These are phyloP conservation scores for Lodderomyces theae DNA, from an alignment of 1,139 yeast species.

Conservation along the genomic window DNA sequence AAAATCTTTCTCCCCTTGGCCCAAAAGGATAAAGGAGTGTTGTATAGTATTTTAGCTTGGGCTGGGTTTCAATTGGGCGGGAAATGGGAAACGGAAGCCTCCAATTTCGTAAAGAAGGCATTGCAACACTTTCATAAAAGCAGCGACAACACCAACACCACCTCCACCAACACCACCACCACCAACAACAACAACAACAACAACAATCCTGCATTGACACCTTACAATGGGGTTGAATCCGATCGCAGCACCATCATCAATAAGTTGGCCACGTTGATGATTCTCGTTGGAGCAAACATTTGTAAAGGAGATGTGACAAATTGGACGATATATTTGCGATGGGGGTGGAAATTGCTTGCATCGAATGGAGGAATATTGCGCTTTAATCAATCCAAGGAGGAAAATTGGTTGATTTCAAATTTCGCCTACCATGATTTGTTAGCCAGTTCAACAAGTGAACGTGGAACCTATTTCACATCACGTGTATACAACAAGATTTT, in stretches of 20 bases:
- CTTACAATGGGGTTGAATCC: constrained; percentile 2
- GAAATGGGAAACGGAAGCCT: constrained; percentile 42
- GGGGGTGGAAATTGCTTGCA: constrained; percentile 59
- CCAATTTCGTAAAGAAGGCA: constrained; percentile 46
- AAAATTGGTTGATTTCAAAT: constrained; percentile 74
- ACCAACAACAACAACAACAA: too few relatives aligned
- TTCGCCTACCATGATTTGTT: constrained; percentile 80
- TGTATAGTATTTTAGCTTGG: constrained; percentile 75
- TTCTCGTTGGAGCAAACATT: constrained; percentile 69
- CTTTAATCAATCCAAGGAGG: constrained; percentile 51
- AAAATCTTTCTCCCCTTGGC: constrained; percentile 81
- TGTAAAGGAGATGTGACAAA: constrained; percentile 72
- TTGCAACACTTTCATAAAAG: constrained; percentile 37
- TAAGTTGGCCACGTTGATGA: constrained; percentile 62
- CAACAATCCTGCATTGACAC: not conserved
- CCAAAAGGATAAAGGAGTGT: constrained; percentile 61
- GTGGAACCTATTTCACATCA: constrained; percentile 57
- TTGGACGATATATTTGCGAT: constrained; percentile 61
- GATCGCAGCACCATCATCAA: constrained; percentile 26
- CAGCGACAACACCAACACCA: constrained; percentile 4
- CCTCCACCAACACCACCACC: constrained; percentile 18
- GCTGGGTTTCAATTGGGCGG: constrained; percentile 65
- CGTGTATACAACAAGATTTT: constrained; percentile 57
- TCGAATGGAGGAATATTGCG: constrained; percentile 60
- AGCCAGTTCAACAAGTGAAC: constrained; percentile 55